A percentile compares a stretch with the other conserved stretches of the same genome.
phyloP scores from a whole-genome alignment of 768 basidiomycete species.

The Mycena filopes region DNA sequence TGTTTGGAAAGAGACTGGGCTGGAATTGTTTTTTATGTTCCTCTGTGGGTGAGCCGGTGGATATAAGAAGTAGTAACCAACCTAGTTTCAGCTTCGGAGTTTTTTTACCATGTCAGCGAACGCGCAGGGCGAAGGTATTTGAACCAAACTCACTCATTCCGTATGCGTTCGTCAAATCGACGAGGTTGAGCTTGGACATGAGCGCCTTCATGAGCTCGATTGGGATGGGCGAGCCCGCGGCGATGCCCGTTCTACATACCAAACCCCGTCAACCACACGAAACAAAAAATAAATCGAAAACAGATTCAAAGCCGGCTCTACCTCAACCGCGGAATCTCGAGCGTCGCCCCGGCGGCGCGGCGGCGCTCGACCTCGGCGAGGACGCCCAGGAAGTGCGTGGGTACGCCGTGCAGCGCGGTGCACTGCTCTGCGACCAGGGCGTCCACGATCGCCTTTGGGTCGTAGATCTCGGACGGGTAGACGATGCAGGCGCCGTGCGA shows the following conservation, averaged over 20 bases:
- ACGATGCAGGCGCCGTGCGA: constrained; percentile 77
- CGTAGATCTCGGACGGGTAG: constrained; percentile 74
- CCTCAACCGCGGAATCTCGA: constrained; percentile 68
- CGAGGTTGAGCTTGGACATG: constrained; percentile 72
- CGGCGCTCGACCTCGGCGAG: constrained; percentile 73
- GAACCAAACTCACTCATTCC: constrained; percentile 78
- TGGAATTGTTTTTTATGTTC: not conserved
- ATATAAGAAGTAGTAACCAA: constrained; percentile 30
- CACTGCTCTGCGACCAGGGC: constrained; percentile 75
- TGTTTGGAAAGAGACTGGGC: constrained; percentile 88
- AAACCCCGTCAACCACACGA: not conserved
- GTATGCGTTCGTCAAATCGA: constrained; percentile 80
- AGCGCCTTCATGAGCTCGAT: constrained; percentile 83
- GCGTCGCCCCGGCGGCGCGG: constrained; percentile 51
- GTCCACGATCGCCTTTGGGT: constrained; percentile 75
- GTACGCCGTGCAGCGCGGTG: constrained; percentile 86
- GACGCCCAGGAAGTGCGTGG: constrained; percentile 85
- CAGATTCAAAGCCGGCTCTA: constrained; percentile 42
- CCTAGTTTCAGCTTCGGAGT: constrained; percentile 77
- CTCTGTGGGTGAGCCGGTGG: too few species aligned
- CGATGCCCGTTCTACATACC: constrained; percentile 83
- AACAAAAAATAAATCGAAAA: not conserved
- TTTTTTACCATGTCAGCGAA: too few species aligned
- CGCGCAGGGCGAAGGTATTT: too few species aligned
- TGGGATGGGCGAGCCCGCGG: constrained; percentile 82